Conservation (phyloP, 2,329 filamentous ascomycete genomes). For the Phyllosticta citrichinensis region DNA sequence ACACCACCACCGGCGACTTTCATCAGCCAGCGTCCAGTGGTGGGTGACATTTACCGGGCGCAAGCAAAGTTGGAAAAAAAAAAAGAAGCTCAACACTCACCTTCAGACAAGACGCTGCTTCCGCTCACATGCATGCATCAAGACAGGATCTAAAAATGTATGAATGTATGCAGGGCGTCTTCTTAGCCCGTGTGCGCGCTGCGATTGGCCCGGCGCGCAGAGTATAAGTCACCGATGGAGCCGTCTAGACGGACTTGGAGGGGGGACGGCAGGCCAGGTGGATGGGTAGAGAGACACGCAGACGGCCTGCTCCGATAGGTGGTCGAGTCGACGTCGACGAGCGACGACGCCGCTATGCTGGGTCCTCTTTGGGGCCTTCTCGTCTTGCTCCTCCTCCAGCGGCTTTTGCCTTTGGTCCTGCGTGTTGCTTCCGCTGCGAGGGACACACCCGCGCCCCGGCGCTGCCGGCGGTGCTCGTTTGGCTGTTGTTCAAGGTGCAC, state of each 20-base stretch:
- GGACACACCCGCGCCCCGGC: background rate
- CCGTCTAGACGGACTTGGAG: background rate
- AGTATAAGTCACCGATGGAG: background rate
- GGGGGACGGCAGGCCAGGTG: too few relatives aligned
- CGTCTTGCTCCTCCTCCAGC: background rate
- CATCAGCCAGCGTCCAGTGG: background rate
- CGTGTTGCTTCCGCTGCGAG: background rate
- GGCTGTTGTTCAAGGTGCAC: background rate
- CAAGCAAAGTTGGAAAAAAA: too few relatives aligned
- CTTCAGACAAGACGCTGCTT: background rate
- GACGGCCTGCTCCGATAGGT: too few relatives aligned
- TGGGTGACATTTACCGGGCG: background rate
- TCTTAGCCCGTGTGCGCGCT: background rate
- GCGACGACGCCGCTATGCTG: background rate
- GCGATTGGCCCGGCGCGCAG: background rate
- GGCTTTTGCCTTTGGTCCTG: background rate
- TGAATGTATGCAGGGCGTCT: background rate
- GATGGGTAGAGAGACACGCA: too few relatives aligned
- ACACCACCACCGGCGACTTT: background rate
- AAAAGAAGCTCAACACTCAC: too few relatives aligned
- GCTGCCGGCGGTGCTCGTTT: background rate
- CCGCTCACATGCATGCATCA: background rate
- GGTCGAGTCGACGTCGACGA: too few relatives aligned
- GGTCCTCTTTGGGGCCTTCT: background rate
- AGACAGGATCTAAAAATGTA: background rate